phyloP scores from a whole-genome alignment of 2,329 filamentous ascomycete species.

The Aspergillus glaucus region DNA sequence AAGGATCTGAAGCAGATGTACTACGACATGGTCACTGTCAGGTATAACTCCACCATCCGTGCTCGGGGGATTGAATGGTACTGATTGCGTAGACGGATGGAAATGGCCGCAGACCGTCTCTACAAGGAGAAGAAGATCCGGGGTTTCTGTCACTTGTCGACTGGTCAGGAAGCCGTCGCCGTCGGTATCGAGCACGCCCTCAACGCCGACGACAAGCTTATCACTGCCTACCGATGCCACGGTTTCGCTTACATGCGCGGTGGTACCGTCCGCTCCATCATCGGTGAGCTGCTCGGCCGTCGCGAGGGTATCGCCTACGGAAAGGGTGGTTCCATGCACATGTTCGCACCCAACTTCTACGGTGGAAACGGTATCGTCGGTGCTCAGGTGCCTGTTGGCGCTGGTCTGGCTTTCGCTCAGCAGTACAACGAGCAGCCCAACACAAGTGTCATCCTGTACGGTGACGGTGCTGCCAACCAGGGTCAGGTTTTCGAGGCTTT shows the following conservation, averaged over 20 bases:
- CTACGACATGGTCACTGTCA: conserved; percentile 88
- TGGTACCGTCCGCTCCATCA: conserved; percentile 81
- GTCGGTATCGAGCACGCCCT: conserved; percentile 96
- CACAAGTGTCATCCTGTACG: conserved; percentile 83
- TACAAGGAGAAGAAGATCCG: conserved; percentile 99
- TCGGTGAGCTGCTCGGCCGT: conserved; percentile 90
- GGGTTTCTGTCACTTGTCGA: conserved; percentile 98
- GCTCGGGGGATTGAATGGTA: conserved; percentile 20
- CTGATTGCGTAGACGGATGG: conserved; percentile 71
- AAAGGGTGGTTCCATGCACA: conserved; percentile 99
- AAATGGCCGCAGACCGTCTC: conserved; percentile 96
- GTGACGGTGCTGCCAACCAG: conserved; percentile 98
- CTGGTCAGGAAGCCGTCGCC: conserved; percentile 94
- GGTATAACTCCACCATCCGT: conserved; percentile 50
- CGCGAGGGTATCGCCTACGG: conserved; percentile 96
- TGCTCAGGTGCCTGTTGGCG: conserved; percentile 94
- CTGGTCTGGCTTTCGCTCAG: conserved; percentile 93
- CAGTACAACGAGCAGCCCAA: conserved; percentile 86
- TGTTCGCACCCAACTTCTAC: conserved; percentile 98
- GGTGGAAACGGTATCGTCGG: conserved; percentile 99
- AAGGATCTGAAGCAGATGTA: conserved; percentile 99
- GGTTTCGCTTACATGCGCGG: conserved; percentile 97
- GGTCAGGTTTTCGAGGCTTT: conserved; percentile 99
- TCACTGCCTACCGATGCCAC: conserved; percentile 98
- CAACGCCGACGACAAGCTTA: conserved; percentile 83